These are phyloP conservation scores for Rasamsonia emersonii DNA, from an alignment of 2,329 filamentous ascomycete genomes.

Conservation along the genomic window DNA sequence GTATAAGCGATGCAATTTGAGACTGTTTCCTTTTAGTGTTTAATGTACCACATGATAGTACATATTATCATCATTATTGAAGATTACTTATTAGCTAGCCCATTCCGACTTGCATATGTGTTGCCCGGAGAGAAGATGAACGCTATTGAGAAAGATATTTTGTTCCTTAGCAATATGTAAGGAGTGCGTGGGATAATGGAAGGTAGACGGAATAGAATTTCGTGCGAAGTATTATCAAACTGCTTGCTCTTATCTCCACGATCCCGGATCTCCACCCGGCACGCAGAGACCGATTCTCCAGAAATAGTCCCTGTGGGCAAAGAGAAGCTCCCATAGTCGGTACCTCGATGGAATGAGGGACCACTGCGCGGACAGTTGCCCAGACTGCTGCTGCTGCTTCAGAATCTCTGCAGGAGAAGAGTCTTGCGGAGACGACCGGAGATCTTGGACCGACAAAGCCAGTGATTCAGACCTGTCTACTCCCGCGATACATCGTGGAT, in stretches of 20 bases:
- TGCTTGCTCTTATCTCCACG: conserved; percentile 11
- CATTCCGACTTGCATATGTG: too few species aligned
- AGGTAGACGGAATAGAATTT: too few species aligned
- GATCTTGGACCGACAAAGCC: background rate
- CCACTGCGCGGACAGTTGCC: conserved; percentile 7
- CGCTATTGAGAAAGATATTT: too few species aligned
- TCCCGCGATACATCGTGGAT: conserved; percentile 62
- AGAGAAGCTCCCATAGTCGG: conserved; percentile 86
- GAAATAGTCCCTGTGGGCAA: conserved; percentile 94
- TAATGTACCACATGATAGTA: too few species aligned
- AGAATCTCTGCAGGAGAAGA: background rate
- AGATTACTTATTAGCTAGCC: too few species aligned
- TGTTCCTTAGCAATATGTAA: background rate
- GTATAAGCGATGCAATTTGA: conserved; percentile 1
- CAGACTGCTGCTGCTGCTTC: background rate
- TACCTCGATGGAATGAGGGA: conserved; percentile 43
- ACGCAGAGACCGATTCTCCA: conserved; percentile 86
- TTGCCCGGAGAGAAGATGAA: too few species aligned
- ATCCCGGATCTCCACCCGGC: conserved; percentile 53
- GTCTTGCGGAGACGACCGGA: background rate
- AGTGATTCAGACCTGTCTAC: conserved; percentile 27
- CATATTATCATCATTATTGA: too few species aligned
- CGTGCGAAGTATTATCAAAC: too few species aligned
- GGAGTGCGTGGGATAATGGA: background rate
- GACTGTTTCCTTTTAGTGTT: too few species aligned